Conservation (phyloP, 179 eudicot genomes). For the Actinidia polygama region DNA sequence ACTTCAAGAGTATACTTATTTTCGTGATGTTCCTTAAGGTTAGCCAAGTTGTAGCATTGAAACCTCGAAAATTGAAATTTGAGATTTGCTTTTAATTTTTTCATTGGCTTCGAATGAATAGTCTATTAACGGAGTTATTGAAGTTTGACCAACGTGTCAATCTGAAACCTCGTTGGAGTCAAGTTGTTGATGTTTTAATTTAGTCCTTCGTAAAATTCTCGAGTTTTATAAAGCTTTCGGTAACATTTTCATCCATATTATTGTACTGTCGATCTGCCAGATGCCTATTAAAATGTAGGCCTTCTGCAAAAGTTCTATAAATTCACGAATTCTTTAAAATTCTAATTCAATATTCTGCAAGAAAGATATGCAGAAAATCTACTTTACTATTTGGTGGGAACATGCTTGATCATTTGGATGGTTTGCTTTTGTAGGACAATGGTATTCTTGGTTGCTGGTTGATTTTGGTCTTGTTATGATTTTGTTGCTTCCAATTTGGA, state of each 20-base stretch:
- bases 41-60: no score
- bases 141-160: not conserved
- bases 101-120: slow-evolving; percentile 8
- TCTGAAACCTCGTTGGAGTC: not conserved
- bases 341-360: not conserved
- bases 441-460: not conserved
- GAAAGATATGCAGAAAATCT: not conserved
- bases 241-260: not conserved
- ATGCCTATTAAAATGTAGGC: not conserved
- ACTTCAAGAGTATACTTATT: not conserved
- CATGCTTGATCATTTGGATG: not conserved
- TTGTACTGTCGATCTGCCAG: not conserved
- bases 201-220: not conserved
- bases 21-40: not conserved
- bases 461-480: not conserved
- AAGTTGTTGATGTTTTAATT: not conserved
- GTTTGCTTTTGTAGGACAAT: not conserved
- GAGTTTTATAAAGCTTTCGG: not conserved
- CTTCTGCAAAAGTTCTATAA: not conserved
- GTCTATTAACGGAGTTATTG: not conserved
- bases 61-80: not conserved
- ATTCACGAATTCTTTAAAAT: not conserved
- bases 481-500: not conserved
- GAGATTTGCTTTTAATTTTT: not conserved
- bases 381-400: not conserved